Base-by-base conservation (phyloP, 2,329 filamentous ascomycete species). In the Alternaria angustiovoidea region DNA sequence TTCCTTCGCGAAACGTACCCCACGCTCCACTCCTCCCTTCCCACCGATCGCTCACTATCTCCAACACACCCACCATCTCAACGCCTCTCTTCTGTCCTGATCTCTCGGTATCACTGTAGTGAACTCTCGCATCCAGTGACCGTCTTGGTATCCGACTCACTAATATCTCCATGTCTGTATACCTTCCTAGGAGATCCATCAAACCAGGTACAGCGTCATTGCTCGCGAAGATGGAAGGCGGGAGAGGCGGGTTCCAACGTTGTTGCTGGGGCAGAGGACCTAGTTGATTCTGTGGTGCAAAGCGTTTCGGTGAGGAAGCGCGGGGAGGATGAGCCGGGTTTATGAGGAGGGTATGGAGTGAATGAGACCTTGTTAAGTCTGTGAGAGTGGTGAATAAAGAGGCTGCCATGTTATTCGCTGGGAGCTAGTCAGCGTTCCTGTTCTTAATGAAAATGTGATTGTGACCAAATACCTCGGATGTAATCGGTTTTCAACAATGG, bases 31-130 rank as follows among this genome's bases (percentile, higher is more conserved):
- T 69, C 46, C 80, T 70, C 8, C 67, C 70, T 14, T 67, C 77
- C 57, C 67, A 73, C 51, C 80, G 66, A 73, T 84, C 82, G 34
- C 69, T 67, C 58, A 84, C n/a, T 12, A 84, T 73, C 66, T 84
- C 82, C 3, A 83, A 32, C 24, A 83, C 79, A 49, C 69, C 69
- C 34, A 76, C 75, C 64, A 73, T 69, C 53, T 75, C 64, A 6
- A 67, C 64, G 24, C 65, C 62, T 58, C 51, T 59, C 42, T 61
- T 63, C 26, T 60, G 57, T 56, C 61, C 22, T 58, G 56, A 34
- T 22, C 47, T 48, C 26, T 41, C 39, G 16, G 26, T 57, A 34
- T 65, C 65, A 4, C 62, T 64, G 61, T 78, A 79, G 18, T 73
- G 63, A 7, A 66, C 64, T 39, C 61, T 70, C 0, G 79, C 79